Evolutionary conservation across 768 basidiomycete genomes (phyloP).

Genomic region (Boletus rex-veris): DNA sequence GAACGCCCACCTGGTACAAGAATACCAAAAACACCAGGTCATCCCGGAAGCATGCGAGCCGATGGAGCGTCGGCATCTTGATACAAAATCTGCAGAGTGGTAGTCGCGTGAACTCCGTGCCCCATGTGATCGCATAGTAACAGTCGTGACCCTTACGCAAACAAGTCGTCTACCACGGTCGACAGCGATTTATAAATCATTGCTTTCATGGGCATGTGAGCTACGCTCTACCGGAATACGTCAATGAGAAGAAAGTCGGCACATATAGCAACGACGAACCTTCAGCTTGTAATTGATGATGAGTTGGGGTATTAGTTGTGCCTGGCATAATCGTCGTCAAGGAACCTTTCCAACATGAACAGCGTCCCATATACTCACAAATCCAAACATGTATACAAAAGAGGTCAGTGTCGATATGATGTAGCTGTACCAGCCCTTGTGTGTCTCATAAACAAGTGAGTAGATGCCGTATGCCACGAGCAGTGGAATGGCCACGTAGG

Average conservation of each 20-base stretch:
- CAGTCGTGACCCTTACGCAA: constrained; percentile 55
- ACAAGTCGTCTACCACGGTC: constrained; percentile 89
- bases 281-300: constrained; percentile 98
- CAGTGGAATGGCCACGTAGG: constrained; percentile 82
- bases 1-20: constrained; percentile 74
- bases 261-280: constrained; percentile 40
- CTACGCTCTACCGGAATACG: constrained; percentile 62
- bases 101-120: constrained; percentile 13
- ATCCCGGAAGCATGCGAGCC: constrained; percentile 86
- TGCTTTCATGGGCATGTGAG: constrained; percentile 98
- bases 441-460: constrained; percentile 77
- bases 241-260: constrained; percentile 7
- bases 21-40: constrained; percentile 91
- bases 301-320: constrained; percentile 79
- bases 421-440: constrained; percentile 96
- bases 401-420: constrained; percentile 89
- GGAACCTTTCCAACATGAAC: background rate
- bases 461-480: constrained; percentile 76
- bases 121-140: constrained; percentile 15
- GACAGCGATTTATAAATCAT: constrained; percentile 95
- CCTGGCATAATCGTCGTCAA: constrained; percentile 42
- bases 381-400: constrained; percentile 96
- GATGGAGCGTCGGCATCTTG: constrained; percentile 94
- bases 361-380: constrained; percentile 56
- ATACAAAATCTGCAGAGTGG: constrained; percentile 70